Evolutionary conservation across 1,284 basidiomycete genomes (phyloP).

Genomic region (Trichosporon sp.): DNA sequence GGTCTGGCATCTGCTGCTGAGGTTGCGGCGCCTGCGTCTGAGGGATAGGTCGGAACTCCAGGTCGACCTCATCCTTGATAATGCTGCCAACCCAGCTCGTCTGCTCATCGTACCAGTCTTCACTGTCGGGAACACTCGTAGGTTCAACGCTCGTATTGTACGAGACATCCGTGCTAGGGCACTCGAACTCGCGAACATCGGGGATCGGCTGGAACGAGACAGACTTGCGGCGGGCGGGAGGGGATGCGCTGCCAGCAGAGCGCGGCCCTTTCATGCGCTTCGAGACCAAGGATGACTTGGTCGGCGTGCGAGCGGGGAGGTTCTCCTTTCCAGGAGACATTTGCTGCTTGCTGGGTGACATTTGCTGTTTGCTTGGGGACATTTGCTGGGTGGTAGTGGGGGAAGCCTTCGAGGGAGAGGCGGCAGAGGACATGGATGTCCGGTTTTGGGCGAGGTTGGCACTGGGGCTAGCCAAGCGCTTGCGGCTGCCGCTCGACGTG

Average conservation of each 20-base stretch:
- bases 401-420: constrained; percentile 43
- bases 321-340: constrained; percentile 12
- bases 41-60: constrained; percentile 28
- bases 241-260: constrained; percentile 54
- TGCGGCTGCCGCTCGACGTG: constrained; percentile 35
- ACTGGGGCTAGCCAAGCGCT: constrained; percentile 40
- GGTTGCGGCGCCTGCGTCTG: not conserved
- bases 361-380: constrained; percentile 40
- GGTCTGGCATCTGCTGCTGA: not conserved
- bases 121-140: constrained; percentile 57
- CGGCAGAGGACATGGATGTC: constrained; percentile 42
- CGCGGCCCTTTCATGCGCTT: constrained; percentile 81
- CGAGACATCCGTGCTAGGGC: constrained; percentile 63
- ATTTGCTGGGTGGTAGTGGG: constrained; percentile 28
- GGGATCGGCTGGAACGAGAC: constrained; percentile 84
- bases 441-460: constrained; percentile 28
- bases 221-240: constrained; percentile 65
- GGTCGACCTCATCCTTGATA: constrained; percentile 24
- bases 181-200: constrained; percentile 84
- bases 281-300: constrained; percentile 71
- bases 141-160: constrained; percentile 37
- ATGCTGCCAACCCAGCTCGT: constrained; percentile 22
- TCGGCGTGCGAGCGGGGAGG: constrained; percentile 40
- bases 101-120: constrained; percentile 45
- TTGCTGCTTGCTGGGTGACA: constrained; percentile 23